Base-by-base conservation (phyloP, 2,329 filamentous ascomycete species). In the Claviceps africana region DNA sequence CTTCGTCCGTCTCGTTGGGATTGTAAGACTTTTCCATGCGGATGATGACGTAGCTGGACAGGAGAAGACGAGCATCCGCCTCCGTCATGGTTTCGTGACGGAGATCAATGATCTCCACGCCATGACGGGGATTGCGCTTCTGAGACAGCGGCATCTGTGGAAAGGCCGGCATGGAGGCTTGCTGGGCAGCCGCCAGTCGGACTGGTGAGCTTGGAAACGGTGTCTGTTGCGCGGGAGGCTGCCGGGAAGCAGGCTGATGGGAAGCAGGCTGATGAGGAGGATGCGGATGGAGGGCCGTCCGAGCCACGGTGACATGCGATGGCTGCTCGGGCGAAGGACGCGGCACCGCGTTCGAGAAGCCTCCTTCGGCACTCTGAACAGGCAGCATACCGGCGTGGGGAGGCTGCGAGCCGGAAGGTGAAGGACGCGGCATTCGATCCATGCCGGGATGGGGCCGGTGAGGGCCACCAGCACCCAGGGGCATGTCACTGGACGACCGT, bases 21-120 rank as follows among this genome's bases (percentile, higher is more conserved):
- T 60, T 61, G 11, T 57, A 48, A 21, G 62, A 55, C 60, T 69
- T 74, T 54, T 74, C 68, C 48, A 76, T 67, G 1, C 69, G 71
- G 47, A 70, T 62, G 17, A 72, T 64, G 31, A 62, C 48, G 55
- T 70, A 73, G 1, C 67, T 64, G 0, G 73, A 70, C 15, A 74
- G 65, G 3, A 57, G 53, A 3, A 69, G 65, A 5, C 61, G 64
- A 45, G 70, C 70, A 13, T 72, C 64, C 6, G 64, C 61, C 25
- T 70, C 64, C 1, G 67, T 71, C 51, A 66, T 56, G 17, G 60
- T 59, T 42, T 70, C 66, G 9, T 61, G 54, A 31, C 66, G 66
- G 48, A 73, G 60, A 51, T 75, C 71, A 8, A 61, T 65, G 21
- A 62, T 56, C 44, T 63, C 58, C 15, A 58, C 53, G 6, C 53